A percentile compares a stretch with the other conserved stretches of the same genome.
These are phyloP conservation scores for Pulveroboletus sp. DNA, from an alignment of 768 basidiomycete genomes.

Conservation along the genomic window DNA sequence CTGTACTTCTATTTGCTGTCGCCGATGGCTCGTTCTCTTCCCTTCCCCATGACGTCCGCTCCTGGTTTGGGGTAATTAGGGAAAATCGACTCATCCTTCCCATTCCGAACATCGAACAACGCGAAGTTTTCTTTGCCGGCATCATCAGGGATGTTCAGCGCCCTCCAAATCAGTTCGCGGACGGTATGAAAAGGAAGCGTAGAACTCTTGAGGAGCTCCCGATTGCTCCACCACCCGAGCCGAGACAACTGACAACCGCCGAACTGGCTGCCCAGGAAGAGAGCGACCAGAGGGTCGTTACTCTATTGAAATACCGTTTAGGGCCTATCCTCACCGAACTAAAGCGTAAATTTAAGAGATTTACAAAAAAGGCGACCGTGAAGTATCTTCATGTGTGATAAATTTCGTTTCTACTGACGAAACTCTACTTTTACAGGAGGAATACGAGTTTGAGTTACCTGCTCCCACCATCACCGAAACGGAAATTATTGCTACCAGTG, in stretches of 20 bases:
- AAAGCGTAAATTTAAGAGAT: slow-evolving; percentile 88
- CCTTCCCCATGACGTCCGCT: slow-evolving; percentile 76
- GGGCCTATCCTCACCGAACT: slow-evolving; percentile 84
- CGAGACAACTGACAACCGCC: slow-evolving; percentile 71
- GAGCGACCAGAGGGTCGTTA: slow-evolving; percentile 71
- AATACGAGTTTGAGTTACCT: slow-evolving; percentile 55
- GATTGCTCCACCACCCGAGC: slow-evolving; percentile 85
- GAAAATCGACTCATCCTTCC: slow-evolving; percentile 70
- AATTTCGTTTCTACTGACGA: slow-evolving; percentile 7
- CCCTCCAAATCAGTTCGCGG: slow-evolving; percentile 85
- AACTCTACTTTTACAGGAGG: slow-evolving; percentile 48
- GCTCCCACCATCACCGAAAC: slow-evolving; percentile 25
- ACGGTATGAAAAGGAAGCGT: slow-evolving; percentile 78
- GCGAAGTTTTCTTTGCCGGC: slow-evolving; percentile 70
- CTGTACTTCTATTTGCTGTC: slow-evolving; percentile 86
- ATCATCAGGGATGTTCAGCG: slow-evolving; percentile 65
- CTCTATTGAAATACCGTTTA: slow-evolving; percentile 85
- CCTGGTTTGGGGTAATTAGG: slow-evolving; percentile 82
- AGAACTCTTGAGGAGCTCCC: slow-evolving; percentile 83
- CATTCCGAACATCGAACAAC: slow-evolving; percentile 49
- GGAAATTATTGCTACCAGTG: slow-evolving; percentile 34
- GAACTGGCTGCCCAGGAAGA: slow-evolving; percentile 82
- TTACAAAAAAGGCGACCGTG: slow-evolving; percentile 76
- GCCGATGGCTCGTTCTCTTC: slow-evolving; percentile 70
- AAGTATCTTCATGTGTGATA: slow-evolving; percentile 23